phyloP scores from a whole-genome alignment of 805 yeast species.

The Priceomyces castillae region DNA sequence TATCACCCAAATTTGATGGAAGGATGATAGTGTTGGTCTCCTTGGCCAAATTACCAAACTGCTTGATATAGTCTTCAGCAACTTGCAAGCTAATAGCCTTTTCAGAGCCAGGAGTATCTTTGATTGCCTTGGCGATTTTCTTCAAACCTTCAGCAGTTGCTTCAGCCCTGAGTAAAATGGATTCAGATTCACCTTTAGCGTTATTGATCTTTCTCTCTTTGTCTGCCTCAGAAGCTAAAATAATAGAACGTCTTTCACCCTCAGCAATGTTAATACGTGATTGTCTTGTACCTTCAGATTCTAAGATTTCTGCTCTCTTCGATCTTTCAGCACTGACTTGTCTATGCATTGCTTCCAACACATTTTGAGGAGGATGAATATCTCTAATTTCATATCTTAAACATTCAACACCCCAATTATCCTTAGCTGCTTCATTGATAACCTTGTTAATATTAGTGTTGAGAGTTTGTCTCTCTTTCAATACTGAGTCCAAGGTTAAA shows the following conservation, averaged over 20 bases:
- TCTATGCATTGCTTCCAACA: constrained; percentile 86
- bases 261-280: constrained; percentile 80
- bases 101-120: constrained; percentile 63
- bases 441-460: constrained; percentile 73
- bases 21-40: constrained; percentile 75
- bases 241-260: constrained; percentile 69
- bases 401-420: constrained; percentile 79
- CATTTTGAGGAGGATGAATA: constrained; percentile 83
- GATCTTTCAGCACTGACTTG: constrained; percentile 86
- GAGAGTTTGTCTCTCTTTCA: constrained; percentile 70
- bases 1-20: constrained; percentile 73
- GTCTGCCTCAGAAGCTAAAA: constrained; percentile 73
- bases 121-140: constrained; percentile 63
- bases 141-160: constrained; percentile 75
- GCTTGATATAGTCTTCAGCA: constrained; percentile 80
- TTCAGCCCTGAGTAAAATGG: constrained; percentile 58
- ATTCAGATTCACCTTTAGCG: constrained; percentile 75
- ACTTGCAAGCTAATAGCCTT: constrained; percentile 78
- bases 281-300: constrained; percentile 80
- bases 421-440: constrained; percentile 78
- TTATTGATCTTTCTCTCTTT: constrained; percentile 59
- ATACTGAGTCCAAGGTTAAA: constrained; percentile 71
- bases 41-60: constrained; percentile 79
- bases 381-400: constrained; percentile 84
- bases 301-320: constrained; percentile 83